Conservation (phyloP, 2,329 filamentous ascomycete genomes). For the Exophiala xenobiotica region DNA sequence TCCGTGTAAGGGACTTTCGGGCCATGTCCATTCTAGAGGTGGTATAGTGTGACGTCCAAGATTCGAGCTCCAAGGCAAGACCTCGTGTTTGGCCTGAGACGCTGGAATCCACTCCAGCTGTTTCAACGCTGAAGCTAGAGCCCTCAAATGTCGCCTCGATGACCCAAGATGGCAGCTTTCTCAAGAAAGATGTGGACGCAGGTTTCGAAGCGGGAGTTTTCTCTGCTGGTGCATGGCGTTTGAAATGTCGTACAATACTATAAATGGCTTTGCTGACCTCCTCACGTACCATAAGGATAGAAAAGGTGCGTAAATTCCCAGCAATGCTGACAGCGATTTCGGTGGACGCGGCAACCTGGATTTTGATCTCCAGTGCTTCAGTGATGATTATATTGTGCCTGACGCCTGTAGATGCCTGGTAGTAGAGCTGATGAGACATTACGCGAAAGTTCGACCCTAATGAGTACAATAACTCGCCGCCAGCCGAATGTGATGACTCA, state of each 20-base stretch:
- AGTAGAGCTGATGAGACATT: conserved; percentile 86
- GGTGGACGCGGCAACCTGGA: conserved; percentile 79
- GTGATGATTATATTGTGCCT: conserved; percentile 85
- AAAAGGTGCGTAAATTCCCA: conserved; percentile 80
- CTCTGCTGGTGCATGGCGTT: conserved; percentile 66
- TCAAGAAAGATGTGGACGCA: conserved; percentile 60
- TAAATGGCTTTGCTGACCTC: conserved; percentile 91
- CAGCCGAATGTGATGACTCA: conserved; percentile 89
- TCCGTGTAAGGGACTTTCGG: conserved; percentile 55
- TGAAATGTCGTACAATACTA: conserved; percentile 83
- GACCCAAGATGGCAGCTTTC: conserved; percentile 80
- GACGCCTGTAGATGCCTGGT: conserved; percentile 79
- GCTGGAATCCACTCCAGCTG: conserved; percentile 81
- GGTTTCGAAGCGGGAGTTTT: conserved; percentile 45
- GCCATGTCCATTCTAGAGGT: conserved; percentile 71
- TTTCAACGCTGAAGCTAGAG: conserved; percentile 83
- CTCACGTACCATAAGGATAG: conserved; percentile 82
- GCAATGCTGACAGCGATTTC: conserved; percentile 79
- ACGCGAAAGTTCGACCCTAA: conserved; percentile 78
- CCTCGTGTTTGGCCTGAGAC: conserved; percentile 82
- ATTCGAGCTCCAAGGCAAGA: conserved; percentile 80
- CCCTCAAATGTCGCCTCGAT: conserved; percentile 80
- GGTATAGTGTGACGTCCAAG: conserved; percentile 84
- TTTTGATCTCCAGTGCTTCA: conserved; percentile 82
- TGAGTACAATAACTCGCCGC: conserved; percentile 83